phyloP scores from a whole-genome alignment of 2,329 filamentous ascomycete species.

The Clonostachys rhizophaga region DNA sequence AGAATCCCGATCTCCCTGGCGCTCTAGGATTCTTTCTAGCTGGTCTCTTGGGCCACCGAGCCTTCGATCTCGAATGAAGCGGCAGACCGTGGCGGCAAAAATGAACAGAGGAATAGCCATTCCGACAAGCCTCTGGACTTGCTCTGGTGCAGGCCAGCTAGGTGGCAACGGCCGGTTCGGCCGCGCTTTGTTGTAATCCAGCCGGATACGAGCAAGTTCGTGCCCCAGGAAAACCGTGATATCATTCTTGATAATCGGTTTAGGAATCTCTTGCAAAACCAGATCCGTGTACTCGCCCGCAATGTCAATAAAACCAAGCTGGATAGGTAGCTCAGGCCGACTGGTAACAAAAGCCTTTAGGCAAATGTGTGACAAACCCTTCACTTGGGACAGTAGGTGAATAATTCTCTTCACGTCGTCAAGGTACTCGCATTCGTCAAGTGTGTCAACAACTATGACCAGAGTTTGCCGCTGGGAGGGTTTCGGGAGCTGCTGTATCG shows the following conservation, averaged over 20 bases:
- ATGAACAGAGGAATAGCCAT: constrained; percentile 23
- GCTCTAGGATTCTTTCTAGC: not conserved
- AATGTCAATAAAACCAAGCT: constrained; percentile 22
- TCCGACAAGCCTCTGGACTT: constrained; percentile 7
- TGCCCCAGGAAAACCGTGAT: constrained; percentile 20
- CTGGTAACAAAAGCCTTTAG: not conserved
- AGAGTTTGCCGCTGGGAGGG: not conserved
- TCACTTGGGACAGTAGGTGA: not conserved
- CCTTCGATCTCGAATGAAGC: constrained; percentile 6
- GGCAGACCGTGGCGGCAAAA: constrained; percentile 18
- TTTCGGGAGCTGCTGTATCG: not conserved
- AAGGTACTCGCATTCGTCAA: not conserved
- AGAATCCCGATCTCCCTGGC: not conserved
- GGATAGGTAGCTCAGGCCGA: constrained; percentile 18
- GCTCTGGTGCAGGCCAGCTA: constrained; percentile 2
- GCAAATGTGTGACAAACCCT: not conserved
- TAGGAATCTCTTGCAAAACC: constrained; percentile 22
- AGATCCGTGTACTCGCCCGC: constrained; percentile 19
- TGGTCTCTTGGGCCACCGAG: constrained; percentile 1
- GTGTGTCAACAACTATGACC: not conserved
- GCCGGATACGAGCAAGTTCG: constrained; percentile 17
- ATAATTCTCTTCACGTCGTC: not conserved
- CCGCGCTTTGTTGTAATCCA: constrained; percentile 9
- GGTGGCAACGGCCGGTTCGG: constrained; percentile 1
- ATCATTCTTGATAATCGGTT: constrained; percentile 21